These are phyloP conservation scores for Clavaria fumosa DNA, from an alignment of 768 basidiomycete genomes.

Conservation along the genomic window DNA sequence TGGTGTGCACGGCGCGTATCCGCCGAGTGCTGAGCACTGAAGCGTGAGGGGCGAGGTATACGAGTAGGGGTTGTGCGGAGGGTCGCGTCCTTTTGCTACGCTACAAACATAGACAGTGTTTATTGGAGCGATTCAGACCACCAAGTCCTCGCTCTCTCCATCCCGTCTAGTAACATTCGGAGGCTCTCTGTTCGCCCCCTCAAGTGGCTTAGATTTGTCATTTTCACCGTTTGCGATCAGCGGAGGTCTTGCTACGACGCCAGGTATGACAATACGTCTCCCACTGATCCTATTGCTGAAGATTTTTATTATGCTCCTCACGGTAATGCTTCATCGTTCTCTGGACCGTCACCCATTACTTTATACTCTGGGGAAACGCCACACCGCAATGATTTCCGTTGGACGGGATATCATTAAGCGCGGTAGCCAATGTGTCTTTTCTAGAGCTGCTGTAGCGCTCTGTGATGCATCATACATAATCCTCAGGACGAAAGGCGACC, in stretches of 20 bases:
- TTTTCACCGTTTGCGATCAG: constrained; percentile 2
- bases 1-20: too few species aligned
- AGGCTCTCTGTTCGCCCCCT: constrained; percentile 5
- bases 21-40: too few species aligned
- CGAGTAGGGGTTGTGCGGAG: too few species aligned
- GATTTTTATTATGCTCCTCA: too few species aligned
- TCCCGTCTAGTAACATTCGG: constrained; percentile 1
- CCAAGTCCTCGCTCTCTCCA: constrained; percentile 3
- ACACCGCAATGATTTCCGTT: too few species aligned
- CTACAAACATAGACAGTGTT: constrained; percentile 2
- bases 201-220: not conserved
- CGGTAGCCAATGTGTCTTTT: not conserved
- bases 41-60: too few species aligned
- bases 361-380: constrained; percentile 1
- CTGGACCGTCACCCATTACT: too few species aligned
- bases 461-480: too few species aligned
- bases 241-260: constrained; percentile 2
- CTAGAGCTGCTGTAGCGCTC: constrained; percentile 1
- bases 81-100: too few species aligned
- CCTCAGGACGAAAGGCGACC: not conserved
- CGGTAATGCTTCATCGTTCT: too few species aligned
- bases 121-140: not conserved
- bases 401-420: too few species aligned
- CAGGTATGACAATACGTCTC: not conserved
- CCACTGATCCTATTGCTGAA: too few species aligned